These are phyloP conservation scores for Aspergillus diversus DNA, from an alignment of 495 filamentous ascomycete species.

Conservation along the genomic window DNA sequence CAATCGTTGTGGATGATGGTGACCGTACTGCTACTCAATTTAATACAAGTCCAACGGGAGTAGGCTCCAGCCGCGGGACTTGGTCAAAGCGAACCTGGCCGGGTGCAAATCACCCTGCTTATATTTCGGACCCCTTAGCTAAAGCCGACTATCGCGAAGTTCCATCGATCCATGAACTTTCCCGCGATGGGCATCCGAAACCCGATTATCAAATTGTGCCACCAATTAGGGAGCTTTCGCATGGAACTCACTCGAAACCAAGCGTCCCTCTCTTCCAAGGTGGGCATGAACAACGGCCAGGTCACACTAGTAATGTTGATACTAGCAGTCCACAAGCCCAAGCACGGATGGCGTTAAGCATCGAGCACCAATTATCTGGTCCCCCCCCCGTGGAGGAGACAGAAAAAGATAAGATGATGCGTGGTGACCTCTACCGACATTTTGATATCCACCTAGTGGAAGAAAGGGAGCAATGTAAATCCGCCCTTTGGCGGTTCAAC, in stretches of 20 bases:
- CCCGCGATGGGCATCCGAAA: constrained; percentile 45
- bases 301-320: constrained; percentile 37
- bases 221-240: constrained; percentile 46
- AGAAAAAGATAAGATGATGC: constrained; percentile 94
- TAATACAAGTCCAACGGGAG: constrained; percentile 43
- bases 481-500: constrained; percentile 87
- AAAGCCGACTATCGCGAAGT: constrained; percentile 50
- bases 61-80: constrained; percentile 35
- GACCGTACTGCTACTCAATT: constrained; percentile 43
- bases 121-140: constrained; percentile 40
- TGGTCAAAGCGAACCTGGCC: constrained; percentile 50
- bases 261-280: constrained; percentile 43
- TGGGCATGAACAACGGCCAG: constrained; percentile 41
- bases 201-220: constrained; percentile 49
- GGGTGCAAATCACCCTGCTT: constrained; percentile 35
- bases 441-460: constrained; percentile 77
- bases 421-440: constrained; percentile 77
- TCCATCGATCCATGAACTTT: constrained; percentile 47
- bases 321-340: constrained; percentile 50
- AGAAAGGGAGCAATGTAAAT: constrained; percentile 85
- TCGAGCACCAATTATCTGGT: constrained; percentile 47
- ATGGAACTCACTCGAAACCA: constrained; percentile 40
- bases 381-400: constrained; percentile 52
- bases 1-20: constrained; percentile 49
- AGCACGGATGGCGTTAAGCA: constrained; percentile 50